These are phyloP conservation scores for Boeremia exigua DNA, from an alignment of 2,329 filamentous ascomycete genomes.

Conservation along the genomic window DNA sequence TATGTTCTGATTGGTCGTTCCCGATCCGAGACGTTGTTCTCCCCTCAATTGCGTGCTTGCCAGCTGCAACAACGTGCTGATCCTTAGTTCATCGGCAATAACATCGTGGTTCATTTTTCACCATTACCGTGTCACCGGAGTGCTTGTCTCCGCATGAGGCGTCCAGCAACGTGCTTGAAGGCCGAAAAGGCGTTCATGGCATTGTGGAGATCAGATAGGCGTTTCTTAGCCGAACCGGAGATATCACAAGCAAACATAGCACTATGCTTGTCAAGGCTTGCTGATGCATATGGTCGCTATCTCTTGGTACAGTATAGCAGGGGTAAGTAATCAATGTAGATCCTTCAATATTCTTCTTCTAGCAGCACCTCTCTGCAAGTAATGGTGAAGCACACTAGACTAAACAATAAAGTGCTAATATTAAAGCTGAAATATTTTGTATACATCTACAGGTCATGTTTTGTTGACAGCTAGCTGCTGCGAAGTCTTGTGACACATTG, in stretches of 20 bases:
- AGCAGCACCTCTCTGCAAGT: too few species aligned
- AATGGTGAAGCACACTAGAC: too few species aligned
- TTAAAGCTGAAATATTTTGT: too few species aligned
- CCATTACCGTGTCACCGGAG: background rate
- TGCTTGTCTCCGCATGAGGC: background rate
- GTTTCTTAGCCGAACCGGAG: background rate
- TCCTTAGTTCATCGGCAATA: conserved; percentile 7
- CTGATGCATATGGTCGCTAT: background rate
- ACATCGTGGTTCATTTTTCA: background rate
- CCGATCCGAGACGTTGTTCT: conserved; percentile 6
- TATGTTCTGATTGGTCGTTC: conserved; percentile 13
- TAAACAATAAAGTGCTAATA: too few species aligned
- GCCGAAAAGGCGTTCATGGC: background rate
- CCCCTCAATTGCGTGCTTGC: conserved; percentile 32
- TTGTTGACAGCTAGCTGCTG: too few species aligned
- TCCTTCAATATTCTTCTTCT: too few species aligned
- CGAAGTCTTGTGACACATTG: too few species aligned
- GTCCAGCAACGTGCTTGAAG: conserved; percentile 7
- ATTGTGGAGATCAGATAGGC: background rate
- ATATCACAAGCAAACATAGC: background rate
- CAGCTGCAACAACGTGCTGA: conserved; percentile 14
- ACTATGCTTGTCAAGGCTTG: conserved; percentile 10
- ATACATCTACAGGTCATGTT: too few species aligned
- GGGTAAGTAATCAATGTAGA: too few species aligned
- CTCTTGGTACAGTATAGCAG: too few species aligned